Evolutionary conservation across 768 basidiomycete genomes (phyloP).

Genomic region (Cytidiella melzeri): DNA sequence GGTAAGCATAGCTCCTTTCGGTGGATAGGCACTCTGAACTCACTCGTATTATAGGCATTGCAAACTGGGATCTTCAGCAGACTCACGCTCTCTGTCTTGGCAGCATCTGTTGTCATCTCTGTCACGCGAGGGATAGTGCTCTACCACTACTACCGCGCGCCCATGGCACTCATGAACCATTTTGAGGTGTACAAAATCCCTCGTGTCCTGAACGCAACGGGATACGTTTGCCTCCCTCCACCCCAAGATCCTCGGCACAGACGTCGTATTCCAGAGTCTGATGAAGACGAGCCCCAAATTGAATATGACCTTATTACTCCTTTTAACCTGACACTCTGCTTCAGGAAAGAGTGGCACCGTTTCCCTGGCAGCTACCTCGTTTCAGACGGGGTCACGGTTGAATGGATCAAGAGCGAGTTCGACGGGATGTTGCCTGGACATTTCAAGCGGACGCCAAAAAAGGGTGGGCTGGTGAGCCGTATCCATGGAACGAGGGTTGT

Average conservation of each 20-base stretch:
- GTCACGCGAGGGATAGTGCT: conserved; percentile 76
- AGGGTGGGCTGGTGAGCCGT: conserved; percentile 39
- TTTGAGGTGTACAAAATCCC: conserved; percentile 81
- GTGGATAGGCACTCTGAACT: not conserved
- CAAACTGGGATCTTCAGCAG: conserved; percentile 67
- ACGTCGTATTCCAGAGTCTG: conserved; percentile 25
- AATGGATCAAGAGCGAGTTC: conserved; percentile 90
- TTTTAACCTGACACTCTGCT: conserved; percentile 73
- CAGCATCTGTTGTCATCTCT: conserved; percentile 65
- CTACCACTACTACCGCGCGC: conserved; percentile 87
- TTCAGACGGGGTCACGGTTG: conserved; percentile 72
- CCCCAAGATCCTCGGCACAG: conserved; percentile 39
- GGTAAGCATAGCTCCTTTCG: conserved; percentile 39
- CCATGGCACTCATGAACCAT: conserved; percentile 60
- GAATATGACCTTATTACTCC: conserved; percentile 63
- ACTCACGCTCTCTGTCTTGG: conserved; percentile 66
- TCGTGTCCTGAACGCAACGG: conserved; percentile 67
- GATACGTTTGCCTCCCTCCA: conserved; percentile 47
- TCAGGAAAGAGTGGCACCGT: conserved; percentile 94
- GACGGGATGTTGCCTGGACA: conserved; percentile 83
- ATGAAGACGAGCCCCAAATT: conserved; percentile 40
- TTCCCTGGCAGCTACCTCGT: conserved; percentile 90
- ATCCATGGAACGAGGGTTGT: conserved; percentile 56
- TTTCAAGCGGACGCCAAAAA: conserved; percentile 43
- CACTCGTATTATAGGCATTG: conserved; percentile 54